Evolutionary conservation across 129 eudicot species (phyloP).

Genomic region (Cynara cardunculus): DNA sequence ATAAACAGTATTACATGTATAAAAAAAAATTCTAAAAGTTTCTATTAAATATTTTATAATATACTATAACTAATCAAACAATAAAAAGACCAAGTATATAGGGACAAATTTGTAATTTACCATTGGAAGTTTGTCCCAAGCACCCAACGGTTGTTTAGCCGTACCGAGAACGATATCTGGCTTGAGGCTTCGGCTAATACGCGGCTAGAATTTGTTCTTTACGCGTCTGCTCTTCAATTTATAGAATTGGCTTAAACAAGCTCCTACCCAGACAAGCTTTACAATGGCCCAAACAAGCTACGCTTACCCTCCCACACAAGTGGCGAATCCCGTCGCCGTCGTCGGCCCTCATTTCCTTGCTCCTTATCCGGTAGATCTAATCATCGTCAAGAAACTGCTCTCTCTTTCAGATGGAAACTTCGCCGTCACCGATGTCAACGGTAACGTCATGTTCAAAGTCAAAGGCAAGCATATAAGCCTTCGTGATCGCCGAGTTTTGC

Average conservation of each 20-base stretch:
- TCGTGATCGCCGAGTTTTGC: slow-evolving; percentile 35
- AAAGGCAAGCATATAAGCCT: slow-evolving; percentile 20
- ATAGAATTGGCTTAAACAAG: no score
- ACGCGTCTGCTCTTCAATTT: neutral
- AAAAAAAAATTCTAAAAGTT: no score
- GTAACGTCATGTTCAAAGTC: slow-evolving; percentile 41
- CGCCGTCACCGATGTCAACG: slow-evolving; percentile 33
- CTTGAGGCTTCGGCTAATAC: neutral
- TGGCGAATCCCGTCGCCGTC: slow-evolving; percentile 1
- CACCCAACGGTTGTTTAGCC: no score
- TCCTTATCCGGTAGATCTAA: slow-evolving; percentile 37
- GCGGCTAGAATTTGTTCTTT: neutral
- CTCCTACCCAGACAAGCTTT: neutral
- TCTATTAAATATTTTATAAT: no score
- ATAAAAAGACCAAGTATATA: no score
- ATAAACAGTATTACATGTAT: no score
- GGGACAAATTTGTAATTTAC: no score
- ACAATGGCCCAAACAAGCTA: slow-evolving; percentile 28
- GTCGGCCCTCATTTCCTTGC: slow-evolving; percentile 32
- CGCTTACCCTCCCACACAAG: neutral
- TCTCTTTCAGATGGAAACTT: slow-evolving; percentile 28
- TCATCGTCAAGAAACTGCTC: slow-evolving; percentile 26
- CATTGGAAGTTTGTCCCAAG: no score
- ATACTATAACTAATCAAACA: no score
- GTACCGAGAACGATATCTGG: no score